phyloP scores from a whole-genome alignment of 768 basidiomycete species.

The Amanita fuliginea region DNA sequence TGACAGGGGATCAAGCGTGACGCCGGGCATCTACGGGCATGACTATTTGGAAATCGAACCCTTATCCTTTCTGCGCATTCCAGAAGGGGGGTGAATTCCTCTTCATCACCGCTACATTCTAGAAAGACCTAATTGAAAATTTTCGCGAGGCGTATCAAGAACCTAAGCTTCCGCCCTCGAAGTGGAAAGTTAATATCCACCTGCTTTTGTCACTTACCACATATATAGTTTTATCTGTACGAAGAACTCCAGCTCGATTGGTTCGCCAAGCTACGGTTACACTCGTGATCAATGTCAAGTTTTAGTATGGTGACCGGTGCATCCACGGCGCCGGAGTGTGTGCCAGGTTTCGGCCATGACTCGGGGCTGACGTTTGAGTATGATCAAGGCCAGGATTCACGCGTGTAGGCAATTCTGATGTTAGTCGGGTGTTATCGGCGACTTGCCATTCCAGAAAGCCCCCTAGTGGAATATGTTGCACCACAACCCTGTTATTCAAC shows the following conservation, averaged over 20 bases:
- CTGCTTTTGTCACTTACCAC: neutral
- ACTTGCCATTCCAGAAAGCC: conserved; percentile 63
- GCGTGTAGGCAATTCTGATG: conserved; percentile 1
- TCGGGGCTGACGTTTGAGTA: conserved; percentile 6
- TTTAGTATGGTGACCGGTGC: neutral
- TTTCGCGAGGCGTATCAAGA: neutral
- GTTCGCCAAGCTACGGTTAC: neutral
- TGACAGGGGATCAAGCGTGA: neutral
- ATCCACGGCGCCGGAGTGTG: neutral
- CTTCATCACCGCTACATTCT: neutral
- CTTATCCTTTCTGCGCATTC: neutral
- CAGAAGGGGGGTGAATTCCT: neutral
- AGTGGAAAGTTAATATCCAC: neutral
- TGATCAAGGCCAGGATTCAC: neutral
- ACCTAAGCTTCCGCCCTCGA: neutral
- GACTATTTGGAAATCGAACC: neutral
- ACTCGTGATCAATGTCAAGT: neutral
- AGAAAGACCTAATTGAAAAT: neutral
- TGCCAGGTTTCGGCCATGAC: neutral
- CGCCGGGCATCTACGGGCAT: neutral
- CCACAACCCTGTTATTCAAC: conserved; percentile 88
- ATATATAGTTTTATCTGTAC: neutral
- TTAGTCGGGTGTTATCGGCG: conserved; percentile 7
- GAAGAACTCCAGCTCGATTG: neutral
- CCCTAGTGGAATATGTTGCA: conserved; percentile 86